phyloP scores from a whole-genome alignment of 1,284 basidiomycete species.

The Moniliophthora roreri region DNA sequence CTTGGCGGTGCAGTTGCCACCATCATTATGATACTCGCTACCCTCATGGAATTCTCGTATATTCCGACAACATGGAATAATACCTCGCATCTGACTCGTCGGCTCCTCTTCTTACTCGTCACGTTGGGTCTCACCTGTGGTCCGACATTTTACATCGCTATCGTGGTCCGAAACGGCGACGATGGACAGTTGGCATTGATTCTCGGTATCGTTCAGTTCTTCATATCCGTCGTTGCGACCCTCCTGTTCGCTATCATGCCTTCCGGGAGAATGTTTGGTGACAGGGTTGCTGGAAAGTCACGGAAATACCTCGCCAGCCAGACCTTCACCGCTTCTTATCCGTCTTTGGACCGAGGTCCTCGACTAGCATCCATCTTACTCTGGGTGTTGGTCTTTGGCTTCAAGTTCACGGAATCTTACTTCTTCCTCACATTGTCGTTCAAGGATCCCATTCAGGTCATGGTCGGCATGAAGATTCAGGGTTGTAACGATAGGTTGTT shows the following conservation, averaged over 20 bases:
- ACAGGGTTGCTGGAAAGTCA: constrained; percentile 89
- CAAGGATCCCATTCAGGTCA: constrained; percentile 84
- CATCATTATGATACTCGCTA: constrained; percentile 91
- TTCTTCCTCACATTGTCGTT: constrained; percentile 96
- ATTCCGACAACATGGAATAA: constrained; percentile 98
- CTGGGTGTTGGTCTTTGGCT: constrained; percentile 90
- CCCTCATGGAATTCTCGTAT: constrained; percentile 91
- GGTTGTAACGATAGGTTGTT: constrained; percentile 84
- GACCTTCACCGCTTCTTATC: constrained; percentile 95
- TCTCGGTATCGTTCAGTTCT: constrained; percentile 91
- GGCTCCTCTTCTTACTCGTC: constrained; percentile 82
- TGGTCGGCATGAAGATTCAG: constrained; percentile 93
- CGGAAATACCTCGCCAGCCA: constrained; percentile 95
- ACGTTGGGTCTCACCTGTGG: constrained; percentile 84
- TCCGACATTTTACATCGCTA: constrained; percentile 89
- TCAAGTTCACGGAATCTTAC: constrained; percentile 94
- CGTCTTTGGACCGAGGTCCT: constrained; percentile 55
- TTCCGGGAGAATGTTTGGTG: constrained; percentile 93
- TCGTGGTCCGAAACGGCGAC: constrained; percentile 57
- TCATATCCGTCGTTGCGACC: constrained; percentile 80
- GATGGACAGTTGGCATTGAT: constrained; percentile 78
- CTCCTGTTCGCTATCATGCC: constrained; percentile 86
- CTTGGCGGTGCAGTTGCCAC: constrained; percentile 90
- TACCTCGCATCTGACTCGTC: constrained; percentile 88
- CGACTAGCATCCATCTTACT: constrained; percentile 76